Conservation (phyloP, 192 early-diverging fungal genomes). For the Coemansia sp. region DNA sequence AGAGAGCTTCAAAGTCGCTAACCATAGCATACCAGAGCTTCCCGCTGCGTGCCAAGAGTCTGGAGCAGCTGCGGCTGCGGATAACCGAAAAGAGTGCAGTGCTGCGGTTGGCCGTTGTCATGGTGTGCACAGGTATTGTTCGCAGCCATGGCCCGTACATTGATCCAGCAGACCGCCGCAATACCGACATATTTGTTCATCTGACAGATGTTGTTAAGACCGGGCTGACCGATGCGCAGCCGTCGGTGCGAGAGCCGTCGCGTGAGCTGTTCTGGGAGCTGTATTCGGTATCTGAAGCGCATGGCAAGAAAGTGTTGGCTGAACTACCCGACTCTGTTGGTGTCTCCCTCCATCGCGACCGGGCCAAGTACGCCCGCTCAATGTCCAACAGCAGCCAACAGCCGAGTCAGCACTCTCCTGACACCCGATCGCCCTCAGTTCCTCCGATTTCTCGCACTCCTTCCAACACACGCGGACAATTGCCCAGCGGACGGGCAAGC, state of each 20-base stretch:
- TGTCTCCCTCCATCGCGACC: slow-evolving; percentile 28
- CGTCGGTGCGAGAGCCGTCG: slow-evolving; percentile 36
- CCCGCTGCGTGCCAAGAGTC: slow-evolving; percentile 36
- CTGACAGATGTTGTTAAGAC: slow-evolving; percentile 17
- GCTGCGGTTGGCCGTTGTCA: slow-evolving; percentile 38
- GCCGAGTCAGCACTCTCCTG: background rate
- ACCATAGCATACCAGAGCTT: slow-evolving; percentile 35
- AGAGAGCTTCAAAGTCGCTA: slow-evolving; percentile 37
- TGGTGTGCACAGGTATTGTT: slow-evolving; percentile 25
- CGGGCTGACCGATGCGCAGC: slow-evolving; percentile 44
- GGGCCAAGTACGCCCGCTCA: slow-evolving; percentile 17
- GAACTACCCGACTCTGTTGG: slow-evolving; percentile 25
- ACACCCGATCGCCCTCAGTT: slow-evolving; percentile 23
- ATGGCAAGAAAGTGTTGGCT: slow-evolving; percentile 18
- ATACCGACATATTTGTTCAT: slow-evolving; percentile 15
- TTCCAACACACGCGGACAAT: slow-evolving; percentile 8
- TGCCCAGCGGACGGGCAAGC: slow-evolving; percentile 23
- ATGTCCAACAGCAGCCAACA: background rate
- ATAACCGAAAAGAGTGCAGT: slow-evolving; percentile 47
- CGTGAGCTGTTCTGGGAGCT: slow-evolving; percentile 53
- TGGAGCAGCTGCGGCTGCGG: slow-evolving; percentile 28
- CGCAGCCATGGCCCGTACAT: slow-evolving; percentile 29
- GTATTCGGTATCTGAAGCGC: slow-evolving; percentile 19
- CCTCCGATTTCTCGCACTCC: slow-evolving; percentile 17
- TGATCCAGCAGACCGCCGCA: slow-evolving; percentile 32